phyloP scores from a whole-genome alignment of 2,329 filamentous ascomycete genomes.

The Chaetomium olivaceum region DNA sequence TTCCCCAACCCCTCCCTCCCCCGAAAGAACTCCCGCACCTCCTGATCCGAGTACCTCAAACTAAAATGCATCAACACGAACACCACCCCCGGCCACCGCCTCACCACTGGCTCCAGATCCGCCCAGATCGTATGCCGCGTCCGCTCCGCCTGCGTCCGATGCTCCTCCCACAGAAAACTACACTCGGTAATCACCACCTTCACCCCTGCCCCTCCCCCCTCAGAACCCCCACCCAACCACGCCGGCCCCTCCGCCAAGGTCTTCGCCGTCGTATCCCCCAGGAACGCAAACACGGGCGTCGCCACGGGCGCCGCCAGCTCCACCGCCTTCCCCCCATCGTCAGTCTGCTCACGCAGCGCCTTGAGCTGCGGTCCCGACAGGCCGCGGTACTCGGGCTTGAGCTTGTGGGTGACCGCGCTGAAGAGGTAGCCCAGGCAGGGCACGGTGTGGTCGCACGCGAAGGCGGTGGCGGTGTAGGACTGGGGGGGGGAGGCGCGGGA shows the following conservation, averaged over 20 bases:
- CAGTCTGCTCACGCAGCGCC: slow-evolving; percentile 38
- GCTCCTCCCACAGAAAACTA: slow-evolving; percentile 48
- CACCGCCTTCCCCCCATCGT: slow-evolving; percentile 31
- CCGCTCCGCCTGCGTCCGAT: slow-evolving; percentile 46
- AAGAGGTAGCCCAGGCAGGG: slow-evolving; percentile 53
- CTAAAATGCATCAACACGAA: slow-evolving; percentile 53
- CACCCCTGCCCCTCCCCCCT: slow-evolving; percentile 35
- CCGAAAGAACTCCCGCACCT: slow-evolving; percentile 45
- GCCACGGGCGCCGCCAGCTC: slow-evolving; percentile 44
- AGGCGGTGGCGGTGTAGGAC: slow-evolving; percentile 45
- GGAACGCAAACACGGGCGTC: slow-evolving; percentile 48
- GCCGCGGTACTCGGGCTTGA: slow-evolving; percentile 42
- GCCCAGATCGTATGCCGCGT: slow-evolving; percentile 52
- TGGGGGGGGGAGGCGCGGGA: slow-evolving; percentile 38
- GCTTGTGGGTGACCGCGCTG: slow-evolving; percentile 41
- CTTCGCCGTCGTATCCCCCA: slow-evolving; percentile 49
- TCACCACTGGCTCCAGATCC: slow-evolving; percentile 48
- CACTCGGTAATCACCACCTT: slow-evolving; percentile 53
- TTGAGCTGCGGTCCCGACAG: slow-evolving; percentile 42
- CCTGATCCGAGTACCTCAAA: slow-evolving; percentile 46
- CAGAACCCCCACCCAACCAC: slow-evolving; percentile 39
- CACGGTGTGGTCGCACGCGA: slow-evolving; percentile 49
- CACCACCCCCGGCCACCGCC: slow-evolving; percentile 45
- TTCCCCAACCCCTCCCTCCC: slow-evolving; percentile 43
- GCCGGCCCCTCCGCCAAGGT: slow-evolving; percentile 43